These are phyloP conservation scores for Citrus unshiu DNA, from an alignment of 345 rosid genomes.

Conservation along the genomic window DNA sequence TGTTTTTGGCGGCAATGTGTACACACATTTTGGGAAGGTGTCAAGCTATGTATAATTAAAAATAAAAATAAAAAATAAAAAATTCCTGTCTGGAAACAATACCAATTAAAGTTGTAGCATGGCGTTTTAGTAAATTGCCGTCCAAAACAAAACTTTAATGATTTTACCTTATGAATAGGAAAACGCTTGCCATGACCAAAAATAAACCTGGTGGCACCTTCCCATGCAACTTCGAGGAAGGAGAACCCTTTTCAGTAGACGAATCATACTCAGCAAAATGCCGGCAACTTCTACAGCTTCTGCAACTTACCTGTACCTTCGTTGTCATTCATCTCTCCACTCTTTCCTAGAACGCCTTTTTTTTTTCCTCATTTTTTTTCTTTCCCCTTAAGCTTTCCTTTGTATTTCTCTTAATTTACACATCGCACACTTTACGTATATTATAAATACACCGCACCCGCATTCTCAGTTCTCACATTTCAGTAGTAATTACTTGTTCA, in stretches of 20 bases:
- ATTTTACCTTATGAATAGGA: neutral
- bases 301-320: conserved; percentile 18
- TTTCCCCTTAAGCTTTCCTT: neutral
- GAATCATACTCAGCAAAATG: conserved; percentile 7
- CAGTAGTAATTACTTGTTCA: too few species aligned
- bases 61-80: too few species aligned
- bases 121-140: conserved; percentile 1
- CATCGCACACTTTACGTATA: too few species aligned
- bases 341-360: conserved; percentile 14
- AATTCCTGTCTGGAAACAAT: too few species aligned
- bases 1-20: too few species aligned
- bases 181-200: conserved; percentile 11
- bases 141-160: neutral
- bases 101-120: neutral
- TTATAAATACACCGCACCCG: neutral
- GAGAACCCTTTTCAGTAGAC: neutral
- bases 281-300: neutral
- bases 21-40: too few species aligned
- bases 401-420: too few species aligned
- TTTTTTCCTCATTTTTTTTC: neutral
- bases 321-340: conserved; percentile 22
- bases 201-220: conserved; percentile 10
- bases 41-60: too few species aligned
- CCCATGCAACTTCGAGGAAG: conserved; percentile 54
- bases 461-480: too few species aligned